These are phyloP conservation scores for Phytophthora ohioensis DNA, from an alignment of 352 stramenopile species.

Conservation along the genomic window DNA sequence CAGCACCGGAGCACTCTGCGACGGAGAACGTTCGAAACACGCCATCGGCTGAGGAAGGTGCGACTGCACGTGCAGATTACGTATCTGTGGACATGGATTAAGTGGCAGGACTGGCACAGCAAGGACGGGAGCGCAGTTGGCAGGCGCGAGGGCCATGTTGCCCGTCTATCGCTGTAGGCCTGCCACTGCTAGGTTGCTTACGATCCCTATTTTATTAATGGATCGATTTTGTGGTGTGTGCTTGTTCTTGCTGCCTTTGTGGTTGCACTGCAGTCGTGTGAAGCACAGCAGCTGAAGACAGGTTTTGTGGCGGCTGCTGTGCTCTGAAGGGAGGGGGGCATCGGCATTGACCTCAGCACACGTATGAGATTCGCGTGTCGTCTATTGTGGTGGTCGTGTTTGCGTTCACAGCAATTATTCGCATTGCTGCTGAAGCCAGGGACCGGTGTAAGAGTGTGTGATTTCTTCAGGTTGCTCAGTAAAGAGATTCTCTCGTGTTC, in stretches of 20 bases:
- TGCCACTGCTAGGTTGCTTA: conserved; percentile 31
- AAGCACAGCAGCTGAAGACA: conserved; percentile 1
- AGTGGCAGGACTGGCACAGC: conserved; percentile 27
- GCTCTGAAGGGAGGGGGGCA: too few species aligned
- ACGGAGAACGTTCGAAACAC: conserved; percentile 51
- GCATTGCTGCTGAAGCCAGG: too few species aligned
- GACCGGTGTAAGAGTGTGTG: too few species aligned
- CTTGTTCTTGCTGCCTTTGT: conserved; percentile 20
- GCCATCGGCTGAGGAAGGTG: conserved; percentile 70
- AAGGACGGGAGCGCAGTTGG: conserved; percentile 21
- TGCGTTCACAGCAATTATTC: too few species aligned
- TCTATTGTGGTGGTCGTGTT: too few species aligned
- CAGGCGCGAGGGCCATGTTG: not conserved
- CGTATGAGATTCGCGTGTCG: too few species aligned
- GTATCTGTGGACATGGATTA: conserved; percentile 68
- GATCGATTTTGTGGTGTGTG: conserved; percentile 40
- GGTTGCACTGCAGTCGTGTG: conserved; percentile 31
- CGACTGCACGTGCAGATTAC: conserved; percentile 66
- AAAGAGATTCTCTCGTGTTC: too few species aligned
- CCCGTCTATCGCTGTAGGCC: conserved; percentile 7
- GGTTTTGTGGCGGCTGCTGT: not conserved
- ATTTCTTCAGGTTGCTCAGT: too few species aligned
- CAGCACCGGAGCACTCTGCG: conserved; percentile 34
- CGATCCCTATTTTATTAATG: conserved; percentile 52
- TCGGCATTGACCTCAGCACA: not conserved